Evolutionary conservation across 2,329 filamentous ascomycete species (phyloP).

Genomic region (Phoma sp.): DNA sequence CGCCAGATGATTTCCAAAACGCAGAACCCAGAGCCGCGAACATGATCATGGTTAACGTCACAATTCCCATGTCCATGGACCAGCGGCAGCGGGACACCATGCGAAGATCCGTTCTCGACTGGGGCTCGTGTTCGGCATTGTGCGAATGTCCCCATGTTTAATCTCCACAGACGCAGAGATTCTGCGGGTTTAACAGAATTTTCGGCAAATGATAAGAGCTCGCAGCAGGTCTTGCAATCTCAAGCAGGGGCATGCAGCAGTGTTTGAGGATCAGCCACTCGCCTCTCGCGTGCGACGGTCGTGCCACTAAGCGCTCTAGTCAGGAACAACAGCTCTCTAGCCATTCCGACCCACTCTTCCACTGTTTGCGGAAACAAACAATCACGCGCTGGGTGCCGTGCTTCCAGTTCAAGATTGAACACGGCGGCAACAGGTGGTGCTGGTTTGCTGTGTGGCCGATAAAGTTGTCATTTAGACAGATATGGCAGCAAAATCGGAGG

Average conservation of each 20-base stretch:
- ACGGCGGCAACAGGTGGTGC: not conserved
- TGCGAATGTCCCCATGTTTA: slow-evolving; percentile 7
- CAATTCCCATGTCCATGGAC: slow-evolving; percentile 1
- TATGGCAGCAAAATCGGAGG: slow-evolving; percentile 5
- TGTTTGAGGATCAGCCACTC: slow-evolving; percentile 46
- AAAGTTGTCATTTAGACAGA: not conserved
- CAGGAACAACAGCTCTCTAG: slow-evolving; percentile 19
- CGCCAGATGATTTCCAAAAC: not conserved
- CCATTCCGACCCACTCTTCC: slow-evolving; percentile 16
- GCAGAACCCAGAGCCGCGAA: slow-evolving; percentile 5
- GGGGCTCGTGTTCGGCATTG: slow-evolving; percentile 1
- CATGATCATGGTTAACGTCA: slow-evolving; percentile 7
- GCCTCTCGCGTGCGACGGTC: slow-evolving; percentile 29
- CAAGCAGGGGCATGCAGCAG: slow-evolving; percentile 32
- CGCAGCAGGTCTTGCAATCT: slow-evolving; percentile 27
- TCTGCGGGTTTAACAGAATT: slow-evolving; percentile 8
- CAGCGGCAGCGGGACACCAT: slow-evolving; percentile 13
- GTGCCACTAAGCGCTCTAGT: slow-evolving; percentile 29
- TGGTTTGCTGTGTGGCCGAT: not conserved
- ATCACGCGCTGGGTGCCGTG: slow-evolving; percentile 1
- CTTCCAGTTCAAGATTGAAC: slow-evolving; percentile 11
- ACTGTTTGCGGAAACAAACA: slow-evolving; percentile 16
- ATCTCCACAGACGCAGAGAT: slow-evolving; percentile 9
- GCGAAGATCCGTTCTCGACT: slow-evolving; percentile 13
- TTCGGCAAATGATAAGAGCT: slow-evolving; percentile 4